phyloP scores from a whole-genome alignment of 2,329 filamentous ascomycete genomes.

The Westerdykella ornata region DNA sequence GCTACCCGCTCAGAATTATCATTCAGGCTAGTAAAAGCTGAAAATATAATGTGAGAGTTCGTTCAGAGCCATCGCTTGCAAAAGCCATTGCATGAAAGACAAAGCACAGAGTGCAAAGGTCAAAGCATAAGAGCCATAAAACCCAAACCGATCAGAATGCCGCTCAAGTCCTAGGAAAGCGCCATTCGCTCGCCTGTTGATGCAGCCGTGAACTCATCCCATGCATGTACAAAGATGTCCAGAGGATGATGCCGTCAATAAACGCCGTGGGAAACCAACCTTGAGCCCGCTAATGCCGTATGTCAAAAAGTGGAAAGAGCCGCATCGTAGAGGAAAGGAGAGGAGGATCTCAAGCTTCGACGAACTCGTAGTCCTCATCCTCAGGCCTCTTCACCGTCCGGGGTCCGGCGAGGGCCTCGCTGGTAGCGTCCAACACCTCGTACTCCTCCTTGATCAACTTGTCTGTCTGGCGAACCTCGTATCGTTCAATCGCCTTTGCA shows the following conservation, averaged over 20 bases:
- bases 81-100: too few species aligned
- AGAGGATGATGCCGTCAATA: conserved; percentile 12
- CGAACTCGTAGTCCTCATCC: conserved; percentile 40
- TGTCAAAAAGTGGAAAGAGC: conserved; percentile 2
- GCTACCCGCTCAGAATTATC: conserved; percentile 9
- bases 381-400: conserved; percentile 30
- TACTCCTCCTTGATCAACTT: conserved; percentile 56
- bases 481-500: conserved; percentile 53
- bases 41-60: neutral
- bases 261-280: conserved; percentile 21
- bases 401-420: conserved; percentile 32
- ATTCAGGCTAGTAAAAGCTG: too few species aligned
- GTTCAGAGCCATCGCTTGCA: conserved; percentile 1
- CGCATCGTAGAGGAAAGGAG: conserved; percentile 2
- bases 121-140: conserved; percentile 6
- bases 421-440: conserved; percentile 45
- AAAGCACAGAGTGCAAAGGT: too few species aligned
- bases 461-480: conserved; percentile 54
- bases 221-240: conserved; percentile 19
- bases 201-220: conserved; percentile 32
- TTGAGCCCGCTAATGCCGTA: conserved; percentile 12
- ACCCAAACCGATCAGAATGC: conserved; percentile 22
- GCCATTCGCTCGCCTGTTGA: conserved; percentile 39
- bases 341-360: conserved; percentile 23
- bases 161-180: conserved; percentile 41